Percentiles rank a stretch among this genome's conserved stretches.
These are phyloP conservation scores for Trichoderma orchidacearum DNA, from an alignment of 495 filamentous ascomycete genomes.

Conservation along the genomic window DNA sequence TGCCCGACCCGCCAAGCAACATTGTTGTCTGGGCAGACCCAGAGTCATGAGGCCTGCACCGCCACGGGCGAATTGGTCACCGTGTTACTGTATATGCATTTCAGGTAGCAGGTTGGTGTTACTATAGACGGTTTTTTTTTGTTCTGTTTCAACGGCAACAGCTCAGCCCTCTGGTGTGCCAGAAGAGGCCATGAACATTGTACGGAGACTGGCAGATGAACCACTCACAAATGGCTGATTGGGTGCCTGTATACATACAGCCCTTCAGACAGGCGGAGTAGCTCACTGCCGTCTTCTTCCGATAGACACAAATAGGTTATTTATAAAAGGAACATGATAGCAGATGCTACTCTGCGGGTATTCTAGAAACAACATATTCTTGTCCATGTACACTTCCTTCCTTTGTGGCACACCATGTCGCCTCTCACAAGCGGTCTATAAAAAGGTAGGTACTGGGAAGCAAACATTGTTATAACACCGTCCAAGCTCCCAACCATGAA, in stretches of 20 bases:
- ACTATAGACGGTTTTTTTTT: not conserved
- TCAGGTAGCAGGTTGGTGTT: not conserved
- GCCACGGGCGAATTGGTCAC: not conserved
- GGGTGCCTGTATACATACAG: no score
- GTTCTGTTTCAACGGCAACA: no score
- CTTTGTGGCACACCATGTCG: not conserved
- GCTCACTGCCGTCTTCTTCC: not conserved
- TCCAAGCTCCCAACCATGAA: not conserved
- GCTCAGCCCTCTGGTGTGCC: no score
- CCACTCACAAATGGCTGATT: not conserved
- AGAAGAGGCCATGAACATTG: not conserved
- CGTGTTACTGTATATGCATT: not conserved
- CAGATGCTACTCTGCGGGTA: no score
- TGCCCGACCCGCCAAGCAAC: constrained; percentile 15
- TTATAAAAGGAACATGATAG: not conserved
- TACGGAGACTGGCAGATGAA: not conserved
- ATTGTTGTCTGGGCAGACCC: constrained; percentile 23
- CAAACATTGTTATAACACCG: not conserved
- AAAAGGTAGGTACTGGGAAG: not conserved
- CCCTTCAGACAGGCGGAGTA: no score
- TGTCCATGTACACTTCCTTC: no score
- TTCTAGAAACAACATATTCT: no score
- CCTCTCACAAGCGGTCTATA: not conserved
- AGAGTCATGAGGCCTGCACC: not conserved
- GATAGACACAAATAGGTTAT: not conserved